phyloP scores from a whole-genome alignment of 495 filamentous ascomycete species.

The Aspergillus panamensis region DNA sequence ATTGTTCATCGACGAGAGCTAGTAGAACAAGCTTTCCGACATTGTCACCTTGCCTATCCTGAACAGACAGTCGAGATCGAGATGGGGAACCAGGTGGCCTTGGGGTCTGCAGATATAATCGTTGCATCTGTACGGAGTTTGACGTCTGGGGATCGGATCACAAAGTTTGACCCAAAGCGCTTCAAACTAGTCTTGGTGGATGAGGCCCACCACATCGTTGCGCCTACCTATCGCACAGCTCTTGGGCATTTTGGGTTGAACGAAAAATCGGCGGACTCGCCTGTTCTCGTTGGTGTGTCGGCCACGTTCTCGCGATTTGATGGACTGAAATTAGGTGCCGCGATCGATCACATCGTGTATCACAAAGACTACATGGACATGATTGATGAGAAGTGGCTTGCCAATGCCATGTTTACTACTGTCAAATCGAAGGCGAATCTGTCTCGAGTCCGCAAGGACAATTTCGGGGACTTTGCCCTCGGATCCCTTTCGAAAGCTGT shows the following conservation, averaged over 20 bases:
- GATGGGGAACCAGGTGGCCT: conserved; percentile 73
- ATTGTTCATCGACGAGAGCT: conserved; percentile 89
- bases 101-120: conserved; percentile 83
- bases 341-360: conserved; percentile 94
- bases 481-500: conserved; percentile 71
- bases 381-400: conserved; percentile 83
- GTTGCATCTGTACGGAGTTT: conserved; percentile 87
- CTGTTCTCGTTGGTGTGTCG: conserved; percentile 83
- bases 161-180: conserved; percentile 70
- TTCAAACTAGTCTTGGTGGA: conserved; percentile 96
- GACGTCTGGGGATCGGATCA: conserved; percentile 64
- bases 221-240: conserved; percentile 66
- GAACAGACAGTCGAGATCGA: conserved; percentile 78
- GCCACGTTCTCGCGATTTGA: conserved; percentile 90
- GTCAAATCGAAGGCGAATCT: conserved; percentile 78
- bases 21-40: conserved; percentile 87
- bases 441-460: conserved; percentile 57
- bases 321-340: conserved; percentile 79
- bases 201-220: conserved; percentile 97
- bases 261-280: conserved; percentile 48
- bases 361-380: conserved; percentile 97
- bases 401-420: conserved; percentile 88
- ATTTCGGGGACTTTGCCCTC: conserved; percentile 74
- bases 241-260: conserved; percentile 73
- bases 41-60: conserved; percentile 80